These are phyloP conservation scores for Dissophora globulifera DNA, from an alignment of 192 early-diverging fungal species.

Conservation along the genomic window DNA sequence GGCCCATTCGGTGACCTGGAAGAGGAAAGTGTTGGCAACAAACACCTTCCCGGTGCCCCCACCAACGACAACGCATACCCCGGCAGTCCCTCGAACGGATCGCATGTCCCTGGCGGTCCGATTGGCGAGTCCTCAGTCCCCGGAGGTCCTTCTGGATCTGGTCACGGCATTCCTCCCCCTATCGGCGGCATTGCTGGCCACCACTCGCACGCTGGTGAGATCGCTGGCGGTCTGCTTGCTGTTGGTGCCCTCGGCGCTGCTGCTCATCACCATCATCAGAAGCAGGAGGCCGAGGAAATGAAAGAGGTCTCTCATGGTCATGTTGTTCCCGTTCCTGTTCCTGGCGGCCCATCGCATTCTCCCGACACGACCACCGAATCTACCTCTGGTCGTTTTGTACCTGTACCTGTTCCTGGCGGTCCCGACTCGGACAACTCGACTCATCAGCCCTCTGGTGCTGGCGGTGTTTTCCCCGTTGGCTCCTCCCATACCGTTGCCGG, in stretches of 20 bases:
- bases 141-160: slow-evolving; percentile 24
- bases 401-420: slow-evolving; percentile 42
- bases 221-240: slow-evolving; percentile 2
- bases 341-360: slow-evolving; percentile 8
- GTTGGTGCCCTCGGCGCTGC: slow-evolving; percentile 1
- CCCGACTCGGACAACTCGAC: slow-evolving; percentile 13
- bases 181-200: neutral
- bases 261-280: too few species aligned
- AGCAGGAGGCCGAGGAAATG: too few species aligned
- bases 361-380: neutral
- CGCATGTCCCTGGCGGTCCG: slow-evolving; percentile 17
- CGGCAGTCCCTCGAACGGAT: slow-evolving; percentile 14
- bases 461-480: slow-evolving; percentile 28
- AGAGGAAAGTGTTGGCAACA: too few species aligned
- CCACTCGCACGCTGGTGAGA: slow-evolving; percentile 13
- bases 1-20: slow-evolving; percentile 22
- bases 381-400: neutral
- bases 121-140: slow-evolving; percentile 9
- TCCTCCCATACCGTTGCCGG: slow-evolving; percentile 13
- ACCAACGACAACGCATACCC: slow-evolving; percentile 3
- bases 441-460: slow-evolving; percentile 25
- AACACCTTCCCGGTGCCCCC: slow-evolving; percentile 11
- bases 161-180: slow-evolving; percentile 12
- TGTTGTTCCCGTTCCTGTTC: slow-evolving; percentile 37
- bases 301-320: slow-evolving; percentile 36